phyloP scores from a whole-genome alignment of 2,329 filamentous ascomycete genomes.

The Fonsecaea multimorphosa region DNA sequence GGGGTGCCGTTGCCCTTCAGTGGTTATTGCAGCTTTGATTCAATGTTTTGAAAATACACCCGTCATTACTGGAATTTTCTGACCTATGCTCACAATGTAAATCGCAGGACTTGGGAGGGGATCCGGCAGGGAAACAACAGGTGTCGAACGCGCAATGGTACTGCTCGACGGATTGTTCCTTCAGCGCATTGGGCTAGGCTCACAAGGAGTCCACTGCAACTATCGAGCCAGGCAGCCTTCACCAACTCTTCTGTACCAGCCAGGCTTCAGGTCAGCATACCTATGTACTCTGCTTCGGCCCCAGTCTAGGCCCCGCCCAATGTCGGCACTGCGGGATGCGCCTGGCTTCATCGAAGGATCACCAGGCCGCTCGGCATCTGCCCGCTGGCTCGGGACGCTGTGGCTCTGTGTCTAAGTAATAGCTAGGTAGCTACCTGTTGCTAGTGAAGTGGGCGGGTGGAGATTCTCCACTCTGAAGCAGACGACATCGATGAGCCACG shows the following conservation, averaged over 20 bases:
- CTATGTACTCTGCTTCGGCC: not conserved
- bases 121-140: not conserved
- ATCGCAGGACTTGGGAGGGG: not conserved
- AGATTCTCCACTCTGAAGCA: not conserved
- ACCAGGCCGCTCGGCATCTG: not conserved
- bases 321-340: not conserved
- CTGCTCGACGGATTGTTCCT: not conserved
- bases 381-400: not conserved
- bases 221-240: not conserved
- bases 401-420: not conserved
- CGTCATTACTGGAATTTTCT: not conserved
- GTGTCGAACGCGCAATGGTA: not conserved
- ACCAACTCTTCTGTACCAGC: not conserved
- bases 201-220: not conserved
- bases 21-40: not conserved
- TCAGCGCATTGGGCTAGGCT: not conserved
- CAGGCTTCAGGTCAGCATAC: not conserved
- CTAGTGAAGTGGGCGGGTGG: not conserved
- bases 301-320: not conserved
- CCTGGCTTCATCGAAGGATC: not conserved
- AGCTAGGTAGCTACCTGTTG: no score
- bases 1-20: not conserved
- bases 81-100: not conserved
- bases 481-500: not conserved
- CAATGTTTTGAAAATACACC: not conserved